Evolutionary conservation across 1,284 basidiomycete genomes (phyloP).

Genomic region (Pseudozyma thailandica): DNA sequence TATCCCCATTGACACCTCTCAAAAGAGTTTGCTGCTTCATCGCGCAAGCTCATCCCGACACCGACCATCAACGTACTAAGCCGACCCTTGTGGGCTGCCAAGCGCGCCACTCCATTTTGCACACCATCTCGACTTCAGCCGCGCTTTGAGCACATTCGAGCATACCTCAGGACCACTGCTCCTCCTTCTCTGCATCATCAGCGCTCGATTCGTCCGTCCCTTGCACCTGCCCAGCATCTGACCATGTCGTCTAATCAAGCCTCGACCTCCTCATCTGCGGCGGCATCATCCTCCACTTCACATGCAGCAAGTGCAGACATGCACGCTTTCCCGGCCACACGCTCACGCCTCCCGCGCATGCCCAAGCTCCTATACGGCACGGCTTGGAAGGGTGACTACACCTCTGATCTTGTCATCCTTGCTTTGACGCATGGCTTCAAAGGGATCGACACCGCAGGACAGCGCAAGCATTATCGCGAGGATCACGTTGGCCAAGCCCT

Average conservation of each 20-base stretch:
- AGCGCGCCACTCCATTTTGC: not conserved
- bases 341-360: conserved; percentile 29
- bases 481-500: conserved; percentile 62
- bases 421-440: conserved; percentile 61
- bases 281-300: conserved; percentile 3
- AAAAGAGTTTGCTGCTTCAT: not conserved
- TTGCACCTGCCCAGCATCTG: conserved; percentile 1
- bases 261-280: conserved; percentile 9
- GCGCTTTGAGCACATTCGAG: too few relatives aligned
- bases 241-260: conserved; percentile 23
- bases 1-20: not conserved
- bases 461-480: conserved; percentile 66
- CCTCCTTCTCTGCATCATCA: not conserved
- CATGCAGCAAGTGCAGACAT: not conserved
- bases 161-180: not conserved
- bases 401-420: conserved; percentile 52
- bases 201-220: not conserved
- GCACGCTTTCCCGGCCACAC: conserved; percentile 7
- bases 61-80: not conserved
- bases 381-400: conserved; percentile 62
- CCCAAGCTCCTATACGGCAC: conserved; percentile 64
- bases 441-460: conserved; percentile 63
- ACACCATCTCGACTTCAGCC: not conserved
- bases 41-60: not conserved
- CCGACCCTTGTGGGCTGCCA: not conserved